Base-by-base conservation (phyloP, 805 yeast genomes). In the Peterozyma toletana region DNA sequence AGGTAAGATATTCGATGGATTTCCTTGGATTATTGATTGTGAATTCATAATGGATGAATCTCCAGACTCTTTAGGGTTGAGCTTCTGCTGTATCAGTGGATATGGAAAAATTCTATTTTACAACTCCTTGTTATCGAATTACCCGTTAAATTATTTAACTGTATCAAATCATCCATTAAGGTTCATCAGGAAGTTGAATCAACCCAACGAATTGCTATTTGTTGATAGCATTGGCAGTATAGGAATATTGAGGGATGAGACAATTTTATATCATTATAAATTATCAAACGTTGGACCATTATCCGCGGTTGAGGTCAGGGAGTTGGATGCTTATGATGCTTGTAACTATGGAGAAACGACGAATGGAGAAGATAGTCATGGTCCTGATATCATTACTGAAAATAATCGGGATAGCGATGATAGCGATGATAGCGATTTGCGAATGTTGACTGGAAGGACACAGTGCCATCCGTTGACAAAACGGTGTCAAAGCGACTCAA, bases 1-100 rank as follows among this genome's bases (percentile, higher is more conserved):
- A 10, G 11, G 16, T 9, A 15, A 34, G 11, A 38, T 30, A 21
- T 38, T 37, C 13, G 55, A 52, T 5, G 58, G 56, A 5, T 57
- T 58, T 42, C 47, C 53, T 2, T 58, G 62, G 62, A 45, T 56
- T 30, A 54, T 56, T 29, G 58, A 53, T 17, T 59, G 55, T 5
- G 44, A 48, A 2, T 46, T 53, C 15, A 11, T 55, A 3, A 47
- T 45, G 21, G 34, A 49, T 13, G 42, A 42, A 17, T 34, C 36
- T 5, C 15, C 18, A 11, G 16, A 39, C 6, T 38, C 27, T 17
- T 38, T 34, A 7, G 31, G 34, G 9, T 33, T 39, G 5, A 30
- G 18, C 15, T 33, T 46, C 5, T 46, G 48, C 18, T 49, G 59
- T 27, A 48, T 47, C 7, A 52, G 61, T 1, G 55, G 52, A 43